A percentile compares a stretch with the other conserved stretches of the same genome.
These are phyloP conservation scores for Cadophora luteo-olivacea DNA, from an alignment of 2,329 filamentous ascomycete genomes.

Conservation along the genomic window DNA sequence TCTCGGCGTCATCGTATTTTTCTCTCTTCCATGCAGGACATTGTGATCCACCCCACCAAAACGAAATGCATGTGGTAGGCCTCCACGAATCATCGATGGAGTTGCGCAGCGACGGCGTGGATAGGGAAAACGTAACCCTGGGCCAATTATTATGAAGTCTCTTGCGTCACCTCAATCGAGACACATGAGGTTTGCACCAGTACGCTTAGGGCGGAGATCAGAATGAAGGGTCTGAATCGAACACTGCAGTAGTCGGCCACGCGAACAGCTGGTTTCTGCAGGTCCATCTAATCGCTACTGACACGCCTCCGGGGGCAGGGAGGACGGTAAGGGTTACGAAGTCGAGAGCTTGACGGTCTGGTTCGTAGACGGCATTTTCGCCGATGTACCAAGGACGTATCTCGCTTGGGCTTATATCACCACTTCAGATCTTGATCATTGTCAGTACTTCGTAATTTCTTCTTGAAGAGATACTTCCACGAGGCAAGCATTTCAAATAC, in stretches of 20 bases:
- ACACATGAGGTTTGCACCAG: not conserved
- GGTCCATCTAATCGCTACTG: slow-evolving; percentile 18
- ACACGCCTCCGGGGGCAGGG: not conserved
- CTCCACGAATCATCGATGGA: slow-evolving; percentile 3
- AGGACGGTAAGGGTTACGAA: too few species aligned
- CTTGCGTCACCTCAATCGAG: slow-evolving; percentile 22
- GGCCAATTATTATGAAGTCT: not conserved
- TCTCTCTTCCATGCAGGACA: not conserved
- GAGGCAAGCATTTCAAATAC: not conserved
- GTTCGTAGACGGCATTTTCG: not conserved
- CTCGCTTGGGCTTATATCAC: not conserved
- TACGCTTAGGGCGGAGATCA: not conserved
- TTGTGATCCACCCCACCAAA: slow-evolving; percentile 2
- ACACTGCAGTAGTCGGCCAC: slow-evolving; percentile 4
- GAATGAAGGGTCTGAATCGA: not conserved
- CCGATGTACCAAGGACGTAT: not conserved
- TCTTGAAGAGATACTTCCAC: not conserved
- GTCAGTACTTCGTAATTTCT: not conserved
- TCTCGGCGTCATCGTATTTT: slow-evolving; percentile 22
- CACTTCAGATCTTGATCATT: slow-evolving; percentile 1
- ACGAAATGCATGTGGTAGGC: not conserved
- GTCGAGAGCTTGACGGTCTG: not conserved
- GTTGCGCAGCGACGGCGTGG: not conserved
- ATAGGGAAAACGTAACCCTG: not conserved
- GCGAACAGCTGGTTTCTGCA: slow-evolving; percentile 27